phyloP scores from a whole-genome alignment of 2,329 filamentous ascomycete genomes.

The Bipolaris victoriae region DNA sequence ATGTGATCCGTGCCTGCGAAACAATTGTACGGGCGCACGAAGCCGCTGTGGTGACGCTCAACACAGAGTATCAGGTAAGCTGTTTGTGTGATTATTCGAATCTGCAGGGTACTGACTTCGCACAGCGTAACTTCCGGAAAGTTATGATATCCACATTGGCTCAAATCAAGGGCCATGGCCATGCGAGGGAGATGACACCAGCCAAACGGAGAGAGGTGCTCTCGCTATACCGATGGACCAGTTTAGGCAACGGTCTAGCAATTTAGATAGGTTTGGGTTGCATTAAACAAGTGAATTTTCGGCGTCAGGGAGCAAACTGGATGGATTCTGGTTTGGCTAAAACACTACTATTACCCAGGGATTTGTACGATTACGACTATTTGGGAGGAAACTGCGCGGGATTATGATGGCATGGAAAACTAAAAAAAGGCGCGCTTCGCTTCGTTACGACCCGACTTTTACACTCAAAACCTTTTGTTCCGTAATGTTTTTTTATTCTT shows the following conservation, averaged over 20 bases:
- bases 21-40: constrained; percentile 92
- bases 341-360: background rate
- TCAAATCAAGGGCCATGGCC: constrained; percentile 47
- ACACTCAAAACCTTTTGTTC: background rate
- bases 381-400: background rate
- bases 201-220: constrained; percentile 55
- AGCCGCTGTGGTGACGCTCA: constrained; percentile 93
- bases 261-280: constrained; percentile 19
- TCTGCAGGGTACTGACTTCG: constrained; percentile 7
- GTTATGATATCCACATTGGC: constrained; percentile 55
- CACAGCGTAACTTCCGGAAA: constrained; percentile 61
- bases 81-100: background rate
- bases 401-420: background rate
- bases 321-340: background rate
- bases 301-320: background rate
- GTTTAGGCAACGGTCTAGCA: constrained; percentile 49
- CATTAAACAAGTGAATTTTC: background rate
- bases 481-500: background rate
- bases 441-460: background rate
- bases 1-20: constrained; percentile 86
- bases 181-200: constrained; percentile 46
- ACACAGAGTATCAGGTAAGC: constrained; percentile 86
- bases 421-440: background rate
- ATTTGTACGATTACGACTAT: constrained; percentile 1
- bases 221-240: constrained; percentile 62